Conservation (phyloP, 179 eudicot genomes). For the Vitellaria paradoxa region DNA sequence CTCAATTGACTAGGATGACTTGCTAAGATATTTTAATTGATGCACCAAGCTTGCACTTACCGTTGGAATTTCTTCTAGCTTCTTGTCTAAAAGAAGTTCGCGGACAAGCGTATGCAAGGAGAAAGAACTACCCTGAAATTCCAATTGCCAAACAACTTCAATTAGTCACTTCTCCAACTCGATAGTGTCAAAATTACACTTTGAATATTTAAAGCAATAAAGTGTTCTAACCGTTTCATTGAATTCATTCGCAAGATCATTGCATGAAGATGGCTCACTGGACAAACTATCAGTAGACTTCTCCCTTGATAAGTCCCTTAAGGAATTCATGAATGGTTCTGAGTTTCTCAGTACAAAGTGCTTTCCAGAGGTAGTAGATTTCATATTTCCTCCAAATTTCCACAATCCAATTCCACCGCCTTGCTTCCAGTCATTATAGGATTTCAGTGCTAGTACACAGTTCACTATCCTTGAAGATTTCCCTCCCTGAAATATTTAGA, state of each 20-base stretch:
- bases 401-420: constrained; percentile 48
- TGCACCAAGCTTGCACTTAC: constrained; percentile 37
- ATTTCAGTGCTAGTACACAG: constrained; percentile 72
- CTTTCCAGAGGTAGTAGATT: constrained; percentile 43
- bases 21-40: not conserved
- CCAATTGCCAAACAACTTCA: constrained; percentile 1
- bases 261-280: constrained; percentile 27
- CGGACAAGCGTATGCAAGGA: constrained; percentile 63
- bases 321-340: constrained; percentile 58
- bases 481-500: constrained; percentile 57
- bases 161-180: not conserved
- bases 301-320: constrained; percentile 50
- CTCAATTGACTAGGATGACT: not conserved
- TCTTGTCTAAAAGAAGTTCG: constrained; percentile 71
- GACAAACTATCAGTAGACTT: constrained; percentile 47
- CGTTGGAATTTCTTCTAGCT: constrained; percentile 78
- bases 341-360: constrained; percentile 58
- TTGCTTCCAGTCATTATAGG: constrained; percentile 73
- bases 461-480: constrained; percentile 76
- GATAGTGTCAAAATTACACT: constrained; percentile 5
- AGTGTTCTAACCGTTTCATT: constrained; percentile 33
- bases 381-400: constrained; percentile 63
- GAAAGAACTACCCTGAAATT: constrained; percentile 51
- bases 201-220: not conserved
- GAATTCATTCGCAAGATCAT: constrained; percentile 23